These are phyloP conservation scores for Plasmodium coatneyi DNA, from an alignment of 169 alveolate species.

Conservation along the genomic window DNA sequence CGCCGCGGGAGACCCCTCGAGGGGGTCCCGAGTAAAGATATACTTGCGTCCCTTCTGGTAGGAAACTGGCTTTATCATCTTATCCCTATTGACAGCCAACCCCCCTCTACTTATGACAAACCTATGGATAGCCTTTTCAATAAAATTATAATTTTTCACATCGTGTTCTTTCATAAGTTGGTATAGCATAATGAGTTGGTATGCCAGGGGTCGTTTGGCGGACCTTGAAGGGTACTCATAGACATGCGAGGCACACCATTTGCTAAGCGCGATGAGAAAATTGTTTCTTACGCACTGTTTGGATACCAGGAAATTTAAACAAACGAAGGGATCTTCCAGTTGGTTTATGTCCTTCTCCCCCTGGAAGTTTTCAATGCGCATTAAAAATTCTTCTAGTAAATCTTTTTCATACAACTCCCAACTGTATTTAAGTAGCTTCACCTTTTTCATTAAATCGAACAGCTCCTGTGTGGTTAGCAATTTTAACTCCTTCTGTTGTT, in stretches of 20 bases:
- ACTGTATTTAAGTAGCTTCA: conserved; percentile 36
- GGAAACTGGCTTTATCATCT: conserved; percentile 42
- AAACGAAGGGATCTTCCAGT: conserved; percentile 84
- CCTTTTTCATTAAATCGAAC: conserved; percentile 80
- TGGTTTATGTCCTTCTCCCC: conserved; percentile 79
- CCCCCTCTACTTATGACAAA: conserved; percentile 71
- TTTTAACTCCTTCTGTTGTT: conserved; percentile 83
- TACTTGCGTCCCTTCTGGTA: conserved; percentile 69
- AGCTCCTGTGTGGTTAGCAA: conserved; percentile 83
- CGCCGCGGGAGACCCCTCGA: neutral
- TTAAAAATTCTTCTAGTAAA: conserved; percentile 57
- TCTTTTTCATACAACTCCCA: conserved; percentile 35
- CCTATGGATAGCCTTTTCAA: conserved; percentile 59
- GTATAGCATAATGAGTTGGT: conserved; percentile 80
- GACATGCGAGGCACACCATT: conserved; percentile 86
- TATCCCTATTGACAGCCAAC: conserved; percentile 37
- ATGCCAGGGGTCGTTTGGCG: conserved; percentile 82
- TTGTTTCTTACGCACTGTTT: conserved; percentile 36
- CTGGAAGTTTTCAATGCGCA: conserved; percentile 32
- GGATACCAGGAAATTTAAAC: conserved; percentile 73
- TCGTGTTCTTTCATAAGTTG: conserved; percentile 73
- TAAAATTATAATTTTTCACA: conserved; percentile 38
- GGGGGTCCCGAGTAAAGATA: conserved; percentile 40
- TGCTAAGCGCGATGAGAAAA: conserved; percentile 79
- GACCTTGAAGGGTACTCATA: conserved; percentile 83